A percentile compares a stretch with the other conserved stretches of the same genome.
These are phyloP conservation scores for Blastobotrys attinorum DNA, from an alignment of 805 yeast genomes.

Conservation along the genomic window DNA sequence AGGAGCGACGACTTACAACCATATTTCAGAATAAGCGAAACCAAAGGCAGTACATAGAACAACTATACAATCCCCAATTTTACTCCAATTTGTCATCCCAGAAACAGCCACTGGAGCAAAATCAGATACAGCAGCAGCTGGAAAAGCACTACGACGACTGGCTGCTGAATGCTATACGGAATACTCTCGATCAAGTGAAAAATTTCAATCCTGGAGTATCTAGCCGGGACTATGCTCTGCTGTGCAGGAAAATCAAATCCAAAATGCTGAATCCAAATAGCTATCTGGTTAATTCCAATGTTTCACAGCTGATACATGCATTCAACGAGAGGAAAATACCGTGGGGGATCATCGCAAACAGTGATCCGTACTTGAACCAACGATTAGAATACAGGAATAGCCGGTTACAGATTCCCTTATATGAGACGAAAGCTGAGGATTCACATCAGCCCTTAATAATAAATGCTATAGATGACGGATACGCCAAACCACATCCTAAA, in stretches of 20 bases:
- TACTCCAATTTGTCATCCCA: too few relatives aligned
- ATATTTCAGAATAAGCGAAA: too few relatives aligned
- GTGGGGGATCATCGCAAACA: slow-evolving; percentile 27
- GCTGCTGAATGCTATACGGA: slow-evolving; percentile 4
- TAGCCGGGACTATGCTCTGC: not conserved
- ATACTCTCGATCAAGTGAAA: slow-evolving; percentile 2
- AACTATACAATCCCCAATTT: too few relatives aligned
- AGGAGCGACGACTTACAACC: too few relatives aligned
- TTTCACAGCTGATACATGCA: slow-evolving; percentile 10
- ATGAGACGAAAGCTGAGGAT: not conserved
- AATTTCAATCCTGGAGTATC: not conserved
- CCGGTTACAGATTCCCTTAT: not conserved
- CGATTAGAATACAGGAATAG: slow-evolving; percentile 10
- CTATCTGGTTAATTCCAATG: slow-evolving; percentile 12
- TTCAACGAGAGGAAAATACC: slow-evolving; percentile 7
- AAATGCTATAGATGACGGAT: slow-evolving; percentile 14
- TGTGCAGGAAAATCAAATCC: slow-evolving; percentile 3
- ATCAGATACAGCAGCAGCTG: too few relatives aligned
- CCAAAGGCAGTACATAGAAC: too few relatives aligned
- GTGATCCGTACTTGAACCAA: slow-evolving; percentile 17
- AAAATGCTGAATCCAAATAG: slow-evolving; percentile 12
- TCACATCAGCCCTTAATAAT: slow-evolving; percentile 2
- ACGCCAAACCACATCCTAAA: slow-evolving; percentile 21
- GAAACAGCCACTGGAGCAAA: too few relatives aligned
- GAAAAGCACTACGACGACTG: slow-evolving; percentile 10